Base-by-base conservation (phyloP, 441 rosid species). In the Hypseocharis bilobata region DNA sequence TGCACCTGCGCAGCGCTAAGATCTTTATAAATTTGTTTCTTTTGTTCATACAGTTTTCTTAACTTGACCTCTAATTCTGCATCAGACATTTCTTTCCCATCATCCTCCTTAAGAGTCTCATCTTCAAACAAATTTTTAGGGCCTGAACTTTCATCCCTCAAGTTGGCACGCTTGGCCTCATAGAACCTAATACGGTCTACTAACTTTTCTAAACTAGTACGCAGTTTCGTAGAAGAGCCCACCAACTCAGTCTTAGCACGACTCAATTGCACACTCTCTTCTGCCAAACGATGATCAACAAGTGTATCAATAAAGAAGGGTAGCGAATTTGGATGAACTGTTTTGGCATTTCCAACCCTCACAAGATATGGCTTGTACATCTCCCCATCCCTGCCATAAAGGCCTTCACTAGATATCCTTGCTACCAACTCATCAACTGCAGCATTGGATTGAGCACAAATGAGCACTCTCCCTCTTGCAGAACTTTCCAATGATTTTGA, bases 371-470 rank as follows among this genome's bases (percentile, higher is more conserved):
- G 99, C 76, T 84, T 88, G 82, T 85, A 94, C 85, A 70, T 84
- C 81, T 82, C 82, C 65, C 98, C 99, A 79, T 91, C 92, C 67
- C 82, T 66, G n/a, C 96, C 94, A 72, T 82, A 83, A 38, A 94
- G 94, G 42, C 99, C 97, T 76, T 83, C 84, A 68, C 79, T 78
- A 61, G 86, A 78, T 76, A 94, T 85, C 70, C 99, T 86, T 55
- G 96, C 86, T 60, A 94, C 96, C 77, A 94, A 77, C 78, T 94
- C 99, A 81, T 94, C 99, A 81, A 94, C 99, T 42, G 99, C 99
- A 63, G 99, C 99, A 84, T 94, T 94, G 70, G 99, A 94, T 76
- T 94, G 99, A 63, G 99, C 97, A 75, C 99, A 94, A 63, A 94
- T 77, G 57, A 94, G 81, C 66, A 94, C 92, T 77, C 99, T 94